These are phyloP conservation scores for Globisporangium nodosum DNA, from an alignment of 352 stramenopile species.

Conservation along the genomic window DNA sequence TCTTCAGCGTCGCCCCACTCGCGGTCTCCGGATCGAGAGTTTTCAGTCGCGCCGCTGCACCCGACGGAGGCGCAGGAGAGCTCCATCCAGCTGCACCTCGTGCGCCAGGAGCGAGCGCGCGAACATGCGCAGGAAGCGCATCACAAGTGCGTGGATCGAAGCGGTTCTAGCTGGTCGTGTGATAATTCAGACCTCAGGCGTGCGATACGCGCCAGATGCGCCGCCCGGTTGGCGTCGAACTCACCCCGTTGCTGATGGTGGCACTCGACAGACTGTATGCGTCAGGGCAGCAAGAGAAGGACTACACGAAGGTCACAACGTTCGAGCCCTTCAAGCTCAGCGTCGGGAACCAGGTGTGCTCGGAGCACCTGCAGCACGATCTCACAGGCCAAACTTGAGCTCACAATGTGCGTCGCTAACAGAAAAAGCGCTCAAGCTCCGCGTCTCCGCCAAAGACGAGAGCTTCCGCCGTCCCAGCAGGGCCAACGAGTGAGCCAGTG, in stretches of 20 bases:
- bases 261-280: constrained; percentile 24
- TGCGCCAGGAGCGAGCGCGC: constrained; percentile 44
- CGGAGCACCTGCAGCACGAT: not conserved
- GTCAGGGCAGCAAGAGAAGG: constrained; percentile 27
- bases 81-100: constrained; percentile 55
- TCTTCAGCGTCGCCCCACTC: not conserved
- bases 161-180: too few relatives aligned
- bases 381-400: not conserved
- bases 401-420: not conserved
- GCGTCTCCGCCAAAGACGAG: constrained; percentile 7
- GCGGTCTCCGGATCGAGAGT: too few relatives aligned
- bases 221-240: too few relatives aligned
- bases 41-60: constrained; percentile 19
- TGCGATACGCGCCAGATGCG: not conserved
- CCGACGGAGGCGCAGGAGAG: constrained; percentile 52
- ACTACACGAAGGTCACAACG: constrained; percentile 49
- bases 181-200: not conserved
- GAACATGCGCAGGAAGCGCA: constrained; percentile 30
- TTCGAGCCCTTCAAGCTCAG: constrained; percentile 57
- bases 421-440: constrained; percentile 9
- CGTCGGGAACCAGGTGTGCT: constrained; percentile 41
- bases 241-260: not conserved
- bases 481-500: not conserved
- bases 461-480: too few relatives aligned
- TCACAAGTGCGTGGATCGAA: constrained; percentile 25